phyloP scores from a whole-genome alignment of 2,329 filamentous ascomycete species.

The Ascochyta pisi region DNA sequence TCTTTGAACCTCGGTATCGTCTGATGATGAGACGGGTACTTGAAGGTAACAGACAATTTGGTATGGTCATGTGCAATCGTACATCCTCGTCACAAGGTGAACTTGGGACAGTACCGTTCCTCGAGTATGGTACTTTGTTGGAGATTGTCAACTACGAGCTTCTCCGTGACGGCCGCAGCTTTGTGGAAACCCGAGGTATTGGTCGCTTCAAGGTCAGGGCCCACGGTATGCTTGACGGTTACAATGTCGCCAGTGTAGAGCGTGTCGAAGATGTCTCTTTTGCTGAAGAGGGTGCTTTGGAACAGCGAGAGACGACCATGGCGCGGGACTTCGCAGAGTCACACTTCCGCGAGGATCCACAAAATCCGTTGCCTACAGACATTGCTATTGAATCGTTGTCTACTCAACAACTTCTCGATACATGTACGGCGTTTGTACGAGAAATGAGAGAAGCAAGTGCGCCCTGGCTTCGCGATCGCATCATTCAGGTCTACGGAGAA shows the following conservation, averaged over 20 bases:
- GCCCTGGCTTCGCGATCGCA: slow-evolving; percentile 75
- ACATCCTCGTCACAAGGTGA: slow-evolving; percentile 60
- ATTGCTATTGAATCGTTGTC: slow-evolving; percentile 64
- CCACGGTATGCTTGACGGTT: slow-evolving; percentile 74
- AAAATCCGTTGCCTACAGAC: slow-evolving; percentile 28
- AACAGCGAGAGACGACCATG: slow-evolving; percentile 69
- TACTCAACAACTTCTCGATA: slow-evolving; percentile 72
- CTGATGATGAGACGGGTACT: slow-evolving; percentile 85
- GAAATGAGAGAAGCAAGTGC: slow-evolving; percentile 73
- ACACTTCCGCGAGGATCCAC: slow-evolving; percentile 45
- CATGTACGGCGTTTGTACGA: slow-evolving; percentile 70
- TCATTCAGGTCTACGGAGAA: slow-evolving; percentile 77
- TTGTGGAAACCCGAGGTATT: slow-evolving; percentile 78
- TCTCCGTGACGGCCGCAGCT: slow-evolving; percentile 79
- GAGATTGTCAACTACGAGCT: slow-evolving; percentile 76
- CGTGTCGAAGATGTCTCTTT: slow-evolving; percentile 82
- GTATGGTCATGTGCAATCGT: slow-evolving; percentile 79
- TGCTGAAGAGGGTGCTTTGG: slow-evolving; percentile 78
- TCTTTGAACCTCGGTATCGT: slow-evolving; percentile 92
- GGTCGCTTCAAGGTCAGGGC: slow-evolving; percentile 77
- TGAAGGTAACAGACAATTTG: slow-evolving; percentile 77
- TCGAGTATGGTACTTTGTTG: slow-evolving; percentile 78
- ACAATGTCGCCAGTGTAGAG: slow-evolving; percentile 77
- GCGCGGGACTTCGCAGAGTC: slow-evolving; percentile 45
- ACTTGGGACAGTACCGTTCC: slow-evolving; percentile 64